Base-by-base conservation (phyloP, 2,329 filamentous ascomycete species). In the Clarireedia monteithiana region DNA sequence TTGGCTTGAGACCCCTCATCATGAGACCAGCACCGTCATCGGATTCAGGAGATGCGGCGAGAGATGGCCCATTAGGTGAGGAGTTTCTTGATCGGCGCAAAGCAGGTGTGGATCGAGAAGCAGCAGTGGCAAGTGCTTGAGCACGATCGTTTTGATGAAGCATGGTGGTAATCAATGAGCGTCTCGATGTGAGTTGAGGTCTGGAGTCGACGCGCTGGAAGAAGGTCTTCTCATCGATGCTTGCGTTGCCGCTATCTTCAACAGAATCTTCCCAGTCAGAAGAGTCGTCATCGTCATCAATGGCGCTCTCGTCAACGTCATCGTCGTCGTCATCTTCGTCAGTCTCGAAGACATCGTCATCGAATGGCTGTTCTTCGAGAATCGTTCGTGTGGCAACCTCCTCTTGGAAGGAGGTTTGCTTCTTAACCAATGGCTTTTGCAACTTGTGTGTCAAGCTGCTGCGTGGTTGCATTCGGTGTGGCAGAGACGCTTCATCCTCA, bases 161-260 rank as follows among this genome's bases (percentile, higher is more conserved):
- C 78, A 92, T 86, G 52, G 92, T 84, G 0, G 91, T 96, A 62
- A 99, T 86, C 42, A 97, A 81, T 2, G 92, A 97, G 50, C 88
- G 86, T 49, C 89, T 84, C 1, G 92, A 95, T 2, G 88, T 86
- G 26, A 97, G 77, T 67, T 96, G 89, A 6, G 85, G 83, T 70
- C 85, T 85, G 42, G 91, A 96, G 70, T 96, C 89, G 49, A 97
- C 91, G 7, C 94, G 87, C 71, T 91, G 85, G 79, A 99, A 99
- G 65, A 90, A 78, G 20, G 83, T 80, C 66, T 83, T 85, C 59
- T 94, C 87, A 59, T 94, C 88, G 51, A 91, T 79, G 68, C 89
- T 95, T 1, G 89, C 89, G 63, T 88, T 87, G 56, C 85, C 88
- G 68, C 88, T 94, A 64, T 95, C 89, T 59, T 88, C 88, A 23